These are phyloP conservation scores for Geotrichum candidum DNA, from an alignment of 1,139 yeast genomes.

Conservation along the genomic window DNA sequence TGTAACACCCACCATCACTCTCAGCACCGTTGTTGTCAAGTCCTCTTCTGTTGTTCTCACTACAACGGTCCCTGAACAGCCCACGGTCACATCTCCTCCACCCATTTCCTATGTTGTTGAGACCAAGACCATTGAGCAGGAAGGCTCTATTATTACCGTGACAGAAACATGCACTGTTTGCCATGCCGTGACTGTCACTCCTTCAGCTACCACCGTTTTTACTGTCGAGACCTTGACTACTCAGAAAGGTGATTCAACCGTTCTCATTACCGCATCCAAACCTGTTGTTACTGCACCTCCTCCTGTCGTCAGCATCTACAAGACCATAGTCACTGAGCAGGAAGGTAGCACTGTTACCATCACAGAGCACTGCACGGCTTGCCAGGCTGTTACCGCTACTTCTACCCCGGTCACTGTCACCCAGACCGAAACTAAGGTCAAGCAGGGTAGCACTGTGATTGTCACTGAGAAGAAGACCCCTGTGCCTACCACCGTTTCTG, in stretches of 20 bases:
- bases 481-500: neutral
- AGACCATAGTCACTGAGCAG: slow-evolving; percentile 3
- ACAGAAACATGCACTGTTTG: slow-evolving; percentile 10
- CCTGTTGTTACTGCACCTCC: slow-evolving; percentile 1
- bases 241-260: neutral
- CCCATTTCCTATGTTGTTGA: slow-evolving; percentile 10
- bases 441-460: neutral
- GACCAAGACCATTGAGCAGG: slow-evolving; percentile 4
- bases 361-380: slow-evolving; percentile 5
- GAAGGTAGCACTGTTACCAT: slow-evolving; percentile 7
- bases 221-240: neutral
- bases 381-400: slow-evolving; percentile 6
- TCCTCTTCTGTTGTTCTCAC: neutral
- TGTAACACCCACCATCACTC: neutral
- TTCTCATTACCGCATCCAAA: neutral
- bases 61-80: neutral
- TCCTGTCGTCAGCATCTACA: slow-evolving; percentile 1
- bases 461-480: neutral
- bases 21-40: neutral
- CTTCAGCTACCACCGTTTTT: neutral
- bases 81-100: neutral
- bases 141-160: slow-evolving; percentile 6
- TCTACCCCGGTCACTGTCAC: neutral
- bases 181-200: slow-evolving; percentile 5
- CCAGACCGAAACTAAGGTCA: neutral